These are phyloP conservation scores for Linaria vulgaris DNA, from an alignment of 257 asterid species.

Conservation along the genomic window DNA sequence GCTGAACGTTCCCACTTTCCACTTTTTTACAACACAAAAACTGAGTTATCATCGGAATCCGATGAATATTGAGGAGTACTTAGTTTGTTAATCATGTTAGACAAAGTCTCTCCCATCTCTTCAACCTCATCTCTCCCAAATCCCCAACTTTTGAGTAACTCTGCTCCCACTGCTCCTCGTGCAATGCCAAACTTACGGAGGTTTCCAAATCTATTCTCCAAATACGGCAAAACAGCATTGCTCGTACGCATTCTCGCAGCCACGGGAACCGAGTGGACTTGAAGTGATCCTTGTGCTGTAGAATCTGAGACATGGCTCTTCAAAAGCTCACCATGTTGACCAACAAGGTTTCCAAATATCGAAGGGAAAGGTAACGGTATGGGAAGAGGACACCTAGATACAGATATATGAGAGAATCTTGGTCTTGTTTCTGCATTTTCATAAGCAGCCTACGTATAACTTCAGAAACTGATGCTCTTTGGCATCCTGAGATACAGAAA, in stretches of 20 bases:
- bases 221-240: constrained; percentile 68
- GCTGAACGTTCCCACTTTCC: too few species aligned
- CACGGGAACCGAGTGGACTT: constrained; percentile 82
- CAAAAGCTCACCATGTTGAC: constrained; percentile 66
- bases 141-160: constrained; percentile 70
- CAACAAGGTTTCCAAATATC: constrained; percentile 62
- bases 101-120: constrained; percentile 72
- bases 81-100: constrained; percentile 55
- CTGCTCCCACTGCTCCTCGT: constrained; percentile 68
- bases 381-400: constrained; percentile 81
- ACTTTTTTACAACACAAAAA: too few species aligned
- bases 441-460: constrained; percentile 69
- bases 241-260: constrained; percentile 88
- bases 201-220: constrained; percentile 59
- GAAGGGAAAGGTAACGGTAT: constrained; percentile 90
- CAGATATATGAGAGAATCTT: constrained; percentile 69
- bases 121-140: constrained; percentile 70
- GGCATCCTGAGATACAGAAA: constrained; percentile 40
- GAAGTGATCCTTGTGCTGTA: constrained; percentile 66
- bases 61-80: constrained; percentile 56
- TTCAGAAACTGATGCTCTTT: constrained; percentile 62
- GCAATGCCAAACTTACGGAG: constrained; percentile 66
- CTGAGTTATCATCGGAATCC: constrained; percentile 57
- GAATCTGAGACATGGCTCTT: constrained; percentile 37
- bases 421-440: constrained; percentile 47